Evolutionary conservation across 164 flowering plant species (phyloP).

Genomic region (Hamamelis virginiana): DNA sequence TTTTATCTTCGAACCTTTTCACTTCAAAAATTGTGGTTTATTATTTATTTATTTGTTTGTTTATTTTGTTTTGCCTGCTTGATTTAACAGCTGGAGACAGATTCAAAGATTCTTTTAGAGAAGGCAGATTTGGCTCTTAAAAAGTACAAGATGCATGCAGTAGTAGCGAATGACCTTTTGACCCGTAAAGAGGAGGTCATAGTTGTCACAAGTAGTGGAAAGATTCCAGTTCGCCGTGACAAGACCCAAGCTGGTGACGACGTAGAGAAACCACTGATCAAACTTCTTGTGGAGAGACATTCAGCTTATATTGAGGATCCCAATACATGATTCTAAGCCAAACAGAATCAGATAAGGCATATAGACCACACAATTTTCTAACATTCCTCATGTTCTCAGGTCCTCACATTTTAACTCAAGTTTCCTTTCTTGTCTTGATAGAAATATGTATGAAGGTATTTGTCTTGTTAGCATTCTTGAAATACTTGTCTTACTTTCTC

Average conservation of each 20-base stretch:
- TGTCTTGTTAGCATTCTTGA: neutral
- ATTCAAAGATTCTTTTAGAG: conserved; percentile 65
- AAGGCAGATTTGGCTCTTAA: conserved; percentile 75
- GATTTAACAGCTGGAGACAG: conserved; percentile 81
- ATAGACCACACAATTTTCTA: neutral
- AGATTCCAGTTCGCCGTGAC: conserved; percentile 53
- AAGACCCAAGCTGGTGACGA: conserved; percentile 31
- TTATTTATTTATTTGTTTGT: neutral
- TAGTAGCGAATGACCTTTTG: conserved; percentile 86
- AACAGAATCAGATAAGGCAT: neutral
- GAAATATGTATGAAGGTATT: neutral
- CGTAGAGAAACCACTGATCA: conserved; percentile 68
- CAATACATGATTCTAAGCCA: conserved; percentile 6
- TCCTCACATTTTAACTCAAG: no score
- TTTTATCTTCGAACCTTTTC: neutral
- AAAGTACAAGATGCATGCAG: conserved; percentile 79
- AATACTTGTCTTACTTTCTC: neutral
- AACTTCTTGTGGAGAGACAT: conserved; percentile 65
- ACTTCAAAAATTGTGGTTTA: neutral
- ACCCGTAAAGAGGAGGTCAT: conserved; percentile 82
- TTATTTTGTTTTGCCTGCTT: conserved; percentile 4
- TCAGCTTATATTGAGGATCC: conserved; percentile 43
- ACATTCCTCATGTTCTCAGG: no score
- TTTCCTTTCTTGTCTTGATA: no score
- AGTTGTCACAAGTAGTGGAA: conserved; percentile 48